Percentiles rank a stretch among this genome's conserved stretches.
Evolutionary conservation across 805 yeast species (phyloP).

Genomic region (Zygoascus ofunaensis): DNA sequence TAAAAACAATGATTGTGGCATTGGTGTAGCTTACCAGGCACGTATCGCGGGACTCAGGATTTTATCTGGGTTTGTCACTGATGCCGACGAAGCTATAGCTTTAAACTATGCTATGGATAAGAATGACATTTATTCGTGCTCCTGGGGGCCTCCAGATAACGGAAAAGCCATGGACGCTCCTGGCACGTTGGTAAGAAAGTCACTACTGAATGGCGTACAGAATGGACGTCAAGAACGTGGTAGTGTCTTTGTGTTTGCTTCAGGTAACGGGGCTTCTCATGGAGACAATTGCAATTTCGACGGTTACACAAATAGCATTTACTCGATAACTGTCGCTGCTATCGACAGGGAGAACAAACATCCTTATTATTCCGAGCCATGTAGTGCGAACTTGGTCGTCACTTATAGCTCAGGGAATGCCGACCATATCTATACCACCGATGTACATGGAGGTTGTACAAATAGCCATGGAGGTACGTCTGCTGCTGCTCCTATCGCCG

Average conservation of each 20-base stretch:
- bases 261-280: slow-evolving; percentile 80
- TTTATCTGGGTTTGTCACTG: slow-evolving; percentile 66
- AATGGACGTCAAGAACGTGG: slow-evolving; percentile 80
- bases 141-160: slow-evolving; percentile 98
- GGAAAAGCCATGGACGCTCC: slow-evolving; percentile 85
- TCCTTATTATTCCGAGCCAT: slow-evolving; percentile 84
- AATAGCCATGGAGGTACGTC: slow-evolving; percentile 89
- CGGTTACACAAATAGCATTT: slow-evolving; percentile 93
- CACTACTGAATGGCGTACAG: slow-evolving; percentile 73
- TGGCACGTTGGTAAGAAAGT: slow-evolving; percentile 63
- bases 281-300: slow-evolving; percentile 94
- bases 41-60: slow-evolving; percentile 87
- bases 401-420: slow-evolving; percentile 89
- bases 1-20: slow-evolving; percentile 78
- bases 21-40: slow-evolving; percentile 88
- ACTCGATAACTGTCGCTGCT: slow-evolving; percentile 91
- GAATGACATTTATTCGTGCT: slow-evolving; percentile 91
- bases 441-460: slow-evolving; percentile 60
- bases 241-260: slow-evolving; percentile 85
- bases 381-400: slow-evolving; percentile 90
- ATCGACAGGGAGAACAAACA: slow-evolving; percentile 79
- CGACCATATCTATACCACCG: slow-evolving; percentile 84
- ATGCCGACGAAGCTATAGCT: slow-evolving; percentile 88
- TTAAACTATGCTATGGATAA: slow-evolving; percentile 68
- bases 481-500: slow-evolving; percentile 97